Evolutionary conservation across 1,284 basidiomycete species (phyloP), one percentile per base, ranked within the genome.

Genomic region (Fistulinella staudtii): DNA sequence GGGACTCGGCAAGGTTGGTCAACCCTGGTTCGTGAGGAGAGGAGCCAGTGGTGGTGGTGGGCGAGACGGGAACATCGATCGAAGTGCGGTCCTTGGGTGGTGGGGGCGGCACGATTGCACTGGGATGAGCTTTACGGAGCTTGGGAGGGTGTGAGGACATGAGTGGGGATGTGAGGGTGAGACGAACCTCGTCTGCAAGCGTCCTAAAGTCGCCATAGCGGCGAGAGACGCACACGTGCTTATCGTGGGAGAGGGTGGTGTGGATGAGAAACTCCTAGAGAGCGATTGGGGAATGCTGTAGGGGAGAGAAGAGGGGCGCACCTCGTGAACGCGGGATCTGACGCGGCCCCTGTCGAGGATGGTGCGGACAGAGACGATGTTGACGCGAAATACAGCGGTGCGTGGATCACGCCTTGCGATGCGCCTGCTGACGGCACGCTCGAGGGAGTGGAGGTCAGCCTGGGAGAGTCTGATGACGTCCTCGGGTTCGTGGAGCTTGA

Each of bases 141-240:
- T 31, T 93, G n/a, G 58, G 33, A 34, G 44, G 43, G 43, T 33
- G 46, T 60, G 56, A 52, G 57, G 17, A 35, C 21, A 28, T 29
- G 43, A 24, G 35, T 25, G 33, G 35, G 22, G 47, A 30, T n/a
- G 23, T 14, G 18, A 7, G 6, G 4, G 14, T 45, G 15, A 44
- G 39, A 67, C 78, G 34, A 52, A 89, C 91, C 72, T 94, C 90
- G 43, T 85, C 78, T 1, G 85, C 82, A 15, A 97, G 75, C 4
- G 91, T 86, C 56, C 75, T 85, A 66, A 99, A 98, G 62, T 99
- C 95, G 11, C 95, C 94, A 61, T 99, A 95, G 51, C 96, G 76
- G 47, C 96, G 78, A 1, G 92, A 90, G 3, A 98, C 95, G 61
- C 82, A 93, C 4, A 92, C 77, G 53, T 96, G 93, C 2, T 74